Conservation (phyloP, 2,329 filamentous ascomycete species). For the Cladophialophora psammophila region DNA sequence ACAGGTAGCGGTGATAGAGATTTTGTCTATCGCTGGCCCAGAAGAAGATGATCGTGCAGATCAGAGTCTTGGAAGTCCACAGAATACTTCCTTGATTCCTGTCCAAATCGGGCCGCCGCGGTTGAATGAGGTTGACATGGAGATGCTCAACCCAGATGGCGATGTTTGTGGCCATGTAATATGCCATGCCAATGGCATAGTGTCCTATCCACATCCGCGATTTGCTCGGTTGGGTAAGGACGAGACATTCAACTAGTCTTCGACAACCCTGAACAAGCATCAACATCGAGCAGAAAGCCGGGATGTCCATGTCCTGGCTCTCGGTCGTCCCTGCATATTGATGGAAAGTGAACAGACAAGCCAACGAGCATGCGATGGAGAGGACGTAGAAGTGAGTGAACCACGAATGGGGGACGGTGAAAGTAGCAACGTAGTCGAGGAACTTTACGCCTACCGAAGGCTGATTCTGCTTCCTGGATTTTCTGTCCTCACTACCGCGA, state of each 20-base stretch:
- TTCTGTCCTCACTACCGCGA: background rate
- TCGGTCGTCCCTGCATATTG: conserved; percentile 52
- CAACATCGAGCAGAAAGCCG: conserved; percentile 68
- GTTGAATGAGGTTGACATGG: conserved; percentile 30
- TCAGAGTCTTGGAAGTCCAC: conserved; percentile 15
- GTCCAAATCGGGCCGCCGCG: background rate
- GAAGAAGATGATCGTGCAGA: conserved; percentile 63
- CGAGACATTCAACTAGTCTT: conserved; percentile 76
- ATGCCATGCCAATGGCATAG: conserved; percentile 78
- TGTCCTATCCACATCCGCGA: conserved; percentile 87
- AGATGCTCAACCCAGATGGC: conserved; percentile 78
- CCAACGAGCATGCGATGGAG: conserved; percentile 72
- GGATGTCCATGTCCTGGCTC: conserved; percentile 51
- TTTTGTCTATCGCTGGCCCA: conserved; percentile 77
- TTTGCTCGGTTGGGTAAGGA: conserved; percentile 66
- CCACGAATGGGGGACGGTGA: conserved; percentile 83
- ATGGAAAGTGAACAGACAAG: conserved; percentile 67
- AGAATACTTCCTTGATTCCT: conserved; percentile 6
- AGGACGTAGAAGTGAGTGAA: conserved; percentile 86
- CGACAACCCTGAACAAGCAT: conserved; percentile 78
- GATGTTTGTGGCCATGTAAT: conserved; percentile 76
- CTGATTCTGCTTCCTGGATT: background rate
- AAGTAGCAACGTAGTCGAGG: conserved; percentile 60
- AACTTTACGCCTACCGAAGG: conserved; percentile 33
- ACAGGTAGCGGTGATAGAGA: conserved; percentile 73